Percentiles rank a stretch among this genome's conserved stretches.
phyloP scores from a whole-genome alignment of 2,329 filamentous ascomycete species.

The Cercospora sp. region DNA sequence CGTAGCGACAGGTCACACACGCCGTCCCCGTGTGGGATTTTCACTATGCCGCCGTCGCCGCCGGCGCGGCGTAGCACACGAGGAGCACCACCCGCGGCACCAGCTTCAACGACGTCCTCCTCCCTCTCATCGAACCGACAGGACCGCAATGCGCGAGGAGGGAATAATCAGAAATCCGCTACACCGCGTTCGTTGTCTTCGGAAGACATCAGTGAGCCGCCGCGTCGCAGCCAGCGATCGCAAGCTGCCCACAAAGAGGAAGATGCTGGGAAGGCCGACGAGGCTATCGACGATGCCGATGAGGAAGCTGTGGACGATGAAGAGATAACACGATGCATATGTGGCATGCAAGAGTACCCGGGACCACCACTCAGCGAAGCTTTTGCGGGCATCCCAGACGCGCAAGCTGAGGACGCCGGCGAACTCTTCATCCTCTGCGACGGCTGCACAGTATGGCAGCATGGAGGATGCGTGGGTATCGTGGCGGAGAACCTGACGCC shows the following conservation, averaged over 20 bases:
- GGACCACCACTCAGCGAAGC: conserved; percentile 66
- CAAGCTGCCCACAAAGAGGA: conserved; percentile 65
- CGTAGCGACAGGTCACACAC: background rate
- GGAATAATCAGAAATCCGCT: conserved; percentile 74
- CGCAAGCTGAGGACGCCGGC: conserved; percentile 78
- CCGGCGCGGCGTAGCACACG: conserved; percentile 77
- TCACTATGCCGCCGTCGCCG: conserved; percentile 31
- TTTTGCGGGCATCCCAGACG: conserved; percentile 48
- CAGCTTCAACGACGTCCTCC: conserved; percentile 75
- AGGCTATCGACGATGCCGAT: conserved; percentile 55
- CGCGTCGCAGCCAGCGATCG: conserved; percentile 76
- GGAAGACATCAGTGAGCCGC: conserved; percentile 66
- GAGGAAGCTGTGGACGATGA: conserved; percentile 70
- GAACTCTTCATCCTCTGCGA: conserved; percentile 98
- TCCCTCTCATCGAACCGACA: conserved; percentile 69
- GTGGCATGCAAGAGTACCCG: conserved; percentile 91
- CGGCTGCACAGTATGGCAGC: conserved; percentile 97
- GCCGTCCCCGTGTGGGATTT: background rate
- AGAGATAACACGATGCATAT: conserved; percentile 93
- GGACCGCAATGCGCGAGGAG: conserved; percentile 69
- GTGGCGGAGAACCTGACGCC: conserved; percentile 91
- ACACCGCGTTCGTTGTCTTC: conserved; percentile 73
- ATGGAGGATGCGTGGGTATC: conserved; percentile 95
- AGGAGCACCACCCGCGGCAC: conserved; percentile 56
- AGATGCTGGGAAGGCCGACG: conserved; percentile 41